Conservation (phyloP, 306 rosid species). For the Trichosanthes truncata region DNA sequence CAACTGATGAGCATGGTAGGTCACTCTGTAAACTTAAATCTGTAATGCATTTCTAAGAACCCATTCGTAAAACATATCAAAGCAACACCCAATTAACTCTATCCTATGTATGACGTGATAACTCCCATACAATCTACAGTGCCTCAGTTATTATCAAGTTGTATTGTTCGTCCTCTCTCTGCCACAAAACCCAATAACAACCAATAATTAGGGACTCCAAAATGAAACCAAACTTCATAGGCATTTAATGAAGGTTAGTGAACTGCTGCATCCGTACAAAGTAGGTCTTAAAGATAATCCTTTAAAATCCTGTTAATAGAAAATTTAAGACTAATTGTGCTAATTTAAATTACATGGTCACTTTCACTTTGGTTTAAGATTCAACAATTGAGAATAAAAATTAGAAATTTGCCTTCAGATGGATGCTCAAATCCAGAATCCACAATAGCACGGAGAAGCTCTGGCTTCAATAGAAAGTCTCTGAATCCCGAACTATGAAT, state of each 20-base stretch:
- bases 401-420: slow-evolving; percentile 69
- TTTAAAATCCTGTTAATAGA: neutral
- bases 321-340: neutral
- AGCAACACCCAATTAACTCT: neutral
- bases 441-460: slow-evolving; percentile 96
- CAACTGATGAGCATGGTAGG: neutral
- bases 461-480: slow-evolving; percentile 98
- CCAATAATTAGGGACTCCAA: neutral
- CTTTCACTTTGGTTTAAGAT: neutral
- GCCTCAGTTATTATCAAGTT: neutral
- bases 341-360: neutral
- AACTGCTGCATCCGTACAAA: neutral
- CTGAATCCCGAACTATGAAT: slow-evolving; percentile 99
- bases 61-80: neutral
- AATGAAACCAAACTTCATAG: neutral
- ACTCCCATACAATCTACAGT: neutral
- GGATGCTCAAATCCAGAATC: slow-evolving; percentile 99
- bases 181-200: neutral
- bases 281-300: neutral
- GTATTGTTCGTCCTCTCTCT: neutral
- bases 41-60: neutral
- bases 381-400: neutral
- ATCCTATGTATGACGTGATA: neutral
- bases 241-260: neutral
- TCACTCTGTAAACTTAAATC: neutral